A percentile compares a stretch with the other conserved stretches of the same genome.
These are phyloP conservation scores for Geum urbanum DNA, from an alignment of 306 rosid species.

Conservation along the genomic window DNA sequence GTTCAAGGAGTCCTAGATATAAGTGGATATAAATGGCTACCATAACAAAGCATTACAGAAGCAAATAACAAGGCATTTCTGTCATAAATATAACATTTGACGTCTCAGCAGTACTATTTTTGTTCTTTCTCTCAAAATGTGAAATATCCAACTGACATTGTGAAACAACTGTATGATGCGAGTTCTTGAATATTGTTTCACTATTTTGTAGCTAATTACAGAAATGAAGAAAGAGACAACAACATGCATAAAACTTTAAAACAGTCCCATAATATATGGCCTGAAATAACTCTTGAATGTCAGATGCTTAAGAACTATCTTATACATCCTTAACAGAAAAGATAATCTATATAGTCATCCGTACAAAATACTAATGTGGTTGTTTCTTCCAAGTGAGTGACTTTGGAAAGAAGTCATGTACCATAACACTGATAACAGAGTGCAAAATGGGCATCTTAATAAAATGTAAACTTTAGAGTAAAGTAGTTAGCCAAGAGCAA, in stretches of 20 bases:
- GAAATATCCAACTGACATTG: not conserved
- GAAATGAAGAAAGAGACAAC: not conserved
- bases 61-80: too few relatives aligned
- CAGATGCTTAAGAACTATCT: not conserved
- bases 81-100: too few relatives aligned
- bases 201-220: not conserved
- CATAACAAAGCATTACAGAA: not conserved
- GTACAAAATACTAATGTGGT: not conserved
- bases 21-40: not conserved
- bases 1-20: not conserved
- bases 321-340: not conserved
- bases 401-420: not conserved
- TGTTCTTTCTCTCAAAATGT: not conserved
- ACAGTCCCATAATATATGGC: not conserved
- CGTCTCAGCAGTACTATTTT: not conserved
- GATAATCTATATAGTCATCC: not conserved
- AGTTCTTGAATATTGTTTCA: not conserved
- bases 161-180: not conserved
- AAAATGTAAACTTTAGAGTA: too few relatives aligned
- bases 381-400: not conserved
- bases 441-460: constrained; percentile 3
- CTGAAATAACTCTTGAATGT: not conserved
- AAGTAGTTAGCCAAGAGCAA: too few relatives aligned
- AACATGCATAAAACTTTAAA: not conserved
- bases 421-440: too few relatives aligned